Evolutionary conservation across 345 rosid genomes (phyloP), one percentile per base, ranked within the genome.

Genomic region (Hibiscus tridactylites): DNA sequence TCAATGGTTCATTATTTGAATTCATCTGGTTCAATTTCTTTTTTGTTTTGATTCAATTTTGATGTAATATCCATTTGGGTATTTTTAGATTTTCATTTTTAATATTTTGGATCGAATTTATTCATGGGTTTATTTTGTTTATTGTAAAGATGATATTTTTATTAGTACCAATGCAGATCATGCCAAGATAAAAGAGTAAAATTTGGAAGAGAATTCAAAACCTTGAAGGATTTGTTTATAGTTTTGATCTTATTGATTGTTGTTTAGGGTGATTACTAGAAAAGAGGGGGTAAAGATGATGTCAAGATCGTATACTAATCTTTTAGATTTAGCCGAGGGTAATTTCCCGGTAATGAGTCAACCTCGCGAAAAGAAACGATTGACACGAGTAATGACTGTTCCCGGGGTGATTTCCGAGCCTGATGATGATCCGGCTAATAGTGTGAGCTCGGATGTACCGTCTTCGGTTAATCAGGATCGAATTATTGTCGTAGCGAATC

Each of bases 291-390:
- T 71, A 35, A 81, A 79, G 35, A 89, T 89, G 94, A 82, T 87
- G 87, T 89, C 88, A 13, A 81, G 80, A 76, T 89, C 95, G 16
- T 87, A 89, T 79, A 89, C 90, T 70, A 89, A 89, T 77, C 92
- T 89, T 53, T 83, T 86, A 73, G 95, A 89, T 89, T 90, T 89
- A 78, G 95, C 89, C n/a, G 83, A 91, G 4, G 94, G 94, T 29
- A 89, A 89, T 73, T 84, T 89, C 73, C 91, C 90, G 17, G 85
- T 60, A 31, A 82, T 87, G 86, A 81, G 78, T 47, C 83, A 44
- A 39, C 61, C 74, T 33, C 90, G 88, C 7, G 95, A 89, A 61
- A 89, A 75, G 81, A 89, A 76, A 81, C 81, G 89, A 74, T 69
- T 89, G 56, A 82, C 89, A 1, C 85, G 95, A 65, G 95, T 86